Conservation (phyloP, 768 basidiomycete genomes). For the Phanerodontia chrysosporium region DNA sequence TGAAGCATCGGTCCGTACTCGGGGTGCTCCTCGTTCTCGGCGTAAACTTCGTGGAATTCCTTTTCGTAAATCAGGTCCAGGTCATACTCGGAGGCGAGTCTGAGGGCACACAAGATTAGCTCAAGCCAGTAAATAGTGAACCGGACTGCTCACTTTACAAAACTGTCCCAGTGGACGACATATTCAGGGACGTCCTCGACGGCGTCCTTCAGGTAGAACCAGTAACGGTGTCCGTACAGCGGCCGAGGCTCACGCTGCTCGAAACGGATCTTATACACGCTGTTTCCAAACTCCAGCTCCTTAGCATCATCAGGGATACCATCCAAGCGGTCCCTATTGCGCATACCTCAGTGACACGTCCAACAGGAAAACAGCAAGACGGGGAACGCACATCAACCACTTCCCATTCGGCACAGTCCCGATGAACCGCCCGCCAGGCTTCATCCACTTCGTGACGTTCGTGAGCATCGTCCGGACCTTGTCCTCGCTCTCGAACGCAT, state of each 20-base stretch:
- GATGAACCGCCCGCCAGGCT: constrained; percentile 86
- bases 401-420: constrained; percentile 95
- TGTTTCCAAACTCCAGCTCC: constrained; percentile 84
- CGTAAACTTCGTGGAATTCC: constrained; percentile 87
- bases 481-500: constrained; percentile 88
- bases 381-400: constrained; percentile 77
- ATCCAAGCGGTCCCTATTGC: constrained; percentile 68
- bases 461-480: constrained; percentile 91
- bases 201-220: constrained; percentile 90
- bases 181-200: constrained; percentile 98
- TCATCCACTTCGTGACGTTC: constrained; percentile 79
- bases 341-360: no score
- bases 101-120: constrained; percentile 26
- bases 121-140: neutral
- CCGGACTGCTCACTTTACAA: constrained; percentile 59
- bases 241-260: constrained; percentile 60
- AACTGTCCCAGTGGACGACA: constrained; percentile 93
- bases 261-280: constrained; percentile 86
- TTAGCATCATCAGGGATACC: constrained; percentile 58
- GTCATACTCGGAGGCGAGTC: constrained; percentile 80
- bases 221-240: constrained; percentile 87
- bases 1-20: constrained; percentile 84
- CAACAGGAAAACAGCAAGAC: no score
- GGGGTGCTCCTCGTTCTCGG: constrained; percentile 70
- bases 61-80: constrained; percentile 73